These are phyloP conservation scores for Suillus spraguei DNA, from an alignment of 768 basidiomycete genomes.

Conservation along the genomic window DNA sequence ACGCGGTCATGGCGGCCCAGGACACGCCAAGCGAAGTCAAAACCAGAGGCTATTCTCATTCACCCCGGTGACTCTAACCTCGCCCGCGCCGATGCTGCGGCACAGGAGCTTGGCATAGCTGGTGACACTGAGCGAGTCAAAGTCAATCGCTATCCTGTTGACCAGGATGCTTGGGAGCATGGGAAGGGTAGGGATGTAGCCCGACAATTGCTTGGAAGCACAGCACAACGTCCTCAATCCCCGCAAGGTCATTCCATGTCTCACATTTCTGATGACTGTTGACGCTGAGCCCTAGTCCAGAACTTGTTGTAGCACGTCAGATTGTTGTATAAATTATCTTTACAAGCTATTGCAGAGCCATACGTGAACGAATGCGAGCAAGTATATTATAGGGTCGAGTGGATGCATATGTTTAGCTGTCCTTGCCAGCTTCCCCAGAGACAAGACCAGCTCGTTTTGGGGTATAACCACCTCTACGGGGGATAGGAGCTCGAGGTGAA, in stretches of 20 bases:
- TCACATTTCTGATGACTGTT: neutral
- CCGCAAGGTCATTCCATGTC: constrained; percentile 2
- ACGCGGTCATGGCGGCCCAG: constrained; percentile 16
- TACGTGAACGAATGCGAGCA: neutral
- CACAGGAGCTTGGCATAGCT: constrained; percentile 52
- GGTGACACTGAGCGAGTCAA: constrained; percentile 51
- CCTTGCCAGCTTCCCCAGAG: constrained; percentile 22
- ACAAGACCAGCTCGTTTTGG: constrained; percentile 44
- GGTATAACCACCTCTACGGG: constrained; percentile 40
- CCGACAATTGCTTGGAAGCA: constrained; percentile 42
- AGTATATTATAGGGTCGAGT: constrained; percentile 14
- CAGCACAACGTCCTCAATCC: constrained; percentile 14
- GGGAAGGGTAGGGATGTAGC: constrained; percentile 56
- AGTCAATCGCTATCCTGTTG: constrained; percentile 37
- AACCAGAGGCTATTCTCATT: constrained; percentile 61
- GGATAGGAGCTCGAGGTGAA: constrained; percentile 33
- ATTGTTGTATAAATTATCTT: constrained; percentile 7
- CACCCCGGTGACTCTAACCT: constrained; percentile 65
- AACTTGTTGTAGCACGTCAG: constrained; percentile 1
- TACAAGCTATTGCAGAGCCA: neutral
- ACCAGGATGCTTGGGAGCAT: constrained; percentile 48
- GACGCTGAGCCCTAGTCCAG: neutral
- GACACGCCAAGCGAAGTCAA: constrained; percentile 51
- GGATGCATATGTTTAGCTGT: constrained; percentile 18
- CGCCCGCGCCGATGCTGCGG: constrained; percentile 67